A percentile compares a stretch with the other conserved stretches of the same genome.
These are phyloP conservation scores for Nemania diffusa DNA, from an alignment of 2,329 filamentous ascomycete genomes.

Conservation along the genomic window DNA sequence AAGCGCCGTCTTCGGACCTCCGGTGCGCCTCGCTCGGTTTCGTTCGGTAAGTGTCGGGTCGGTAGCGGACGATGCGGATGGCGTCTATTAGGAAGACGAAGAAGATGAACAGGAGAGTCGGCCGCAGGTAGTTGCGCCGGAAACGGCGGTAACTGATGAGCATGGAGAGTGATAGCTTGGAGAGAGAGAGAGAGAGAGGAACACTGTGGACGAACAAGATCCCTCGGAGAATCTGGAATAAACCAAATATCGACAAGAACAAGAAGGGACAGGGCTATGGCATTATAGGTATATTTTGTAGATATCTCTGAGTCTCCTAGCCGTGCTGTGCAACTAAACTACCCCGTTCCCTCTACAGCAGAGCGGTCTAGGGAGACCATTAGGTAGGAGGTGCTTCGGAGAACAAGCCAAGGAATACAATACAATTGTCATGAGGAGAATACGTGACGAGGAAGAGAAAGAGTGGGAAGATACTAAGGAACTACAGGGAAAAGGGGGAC, in stretches of 20 bases:
- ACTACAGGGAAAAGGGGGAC: conserved; percentile 26
- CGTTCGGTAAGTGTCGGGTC: conserved; percentile 48
- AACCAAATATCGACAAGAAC: conserved; percentile 7
- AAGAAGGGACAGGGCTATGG: conserved; percentile 32
- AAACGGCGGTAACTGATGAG: conserved; percentile 51
- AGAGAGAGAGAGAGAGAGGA: background rate
- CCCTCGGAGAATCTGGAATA: background rate
- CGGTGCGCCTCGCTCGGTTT: conserved; percentile 37
- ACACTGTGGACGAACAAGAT: background rate
- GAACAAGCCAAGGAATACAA: conserved; percentile 14
- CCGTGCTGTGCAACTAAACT: background rate
- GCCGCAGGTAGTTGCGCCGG: conserved; percentile 51
- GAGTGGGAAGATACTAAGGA: conserved; percentile 39
- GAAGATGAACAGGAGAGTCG: conserved; percentile 47
- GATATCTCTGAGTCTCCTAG: conserved; percentile 17
- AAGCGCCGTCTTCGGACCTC: conserved; percentile 36
- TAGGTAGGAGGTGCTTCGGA: conserved; percentile 15
- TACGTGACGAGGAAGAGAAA: conserved; percentile 33
- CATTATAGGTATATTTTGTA: conserved; percentile 29
- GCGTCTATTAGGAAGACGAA: conserved; percentile 52
- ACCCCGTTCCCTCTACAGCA: conserved; percentile 25
- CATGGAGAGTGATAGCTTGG: conserved; percentile 48
- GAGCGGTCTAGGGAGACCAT: conserved; percentile 19
- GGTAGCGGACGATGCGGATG: conserved; percentile 46
- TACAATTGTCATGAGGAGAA: conserved; percentile 26